Evolutionary conservation across 2,329 filamentous ascomycete genomes (phyloP), one percentile per base, ranked within the genome.

Genomic region (Lasiodiplodia theobromae): DNA sequence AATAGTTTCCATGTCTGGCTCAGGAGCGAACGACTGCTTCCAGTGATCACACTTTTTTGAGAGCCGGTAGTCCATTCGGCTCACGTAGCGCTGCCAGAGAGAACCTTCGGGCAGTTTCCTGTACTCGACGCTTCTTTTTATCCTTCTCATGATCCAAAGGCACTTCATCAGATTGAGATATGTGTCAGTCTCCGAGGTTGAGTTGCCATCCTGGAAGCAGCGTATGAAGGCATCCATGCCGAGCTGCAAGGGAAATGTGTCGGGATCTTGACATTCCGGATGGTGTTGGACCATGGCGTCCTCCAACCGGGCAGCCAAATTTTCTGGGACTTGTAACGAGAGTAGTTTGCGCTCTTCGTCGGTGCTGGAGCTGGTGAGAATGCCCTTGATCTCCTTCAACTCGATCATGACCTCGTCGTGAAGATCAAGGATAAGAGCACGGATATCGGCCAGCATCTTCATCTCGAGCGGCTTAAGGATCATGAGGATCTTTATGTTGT

Each of bases 401-500:
- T 53, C 64, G 21, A 66, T 62, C 14, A 70, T 70, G 21, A 68
- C 58, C 51, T 71, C 70, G 47, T 71, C 68, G 28, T 71, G 71
- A 16, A 70, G 51, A 28, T 71, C 67, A 23, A 69, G 69, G 37
- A 69, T 60, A 10, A 71, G 60, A 2, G 51, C 34, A 11, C 68
- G 64, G n/a, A 71, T 51, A n/a, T 71, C 64, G n/a, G 69, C 57
- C 49, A 70, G 70, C 16, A 71, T 44, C 34, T 71, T 68, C 7
- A 70, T 68, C 47, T 71, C 67, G 25, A 72, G 69, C 7, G 70
- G 65, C 21, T 72, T 65, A 10, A 72, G 70, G 2, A 71, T 58
- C 23, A 72, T 66, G n/a, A 62, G 49, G 49, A 72, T 69, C 49
- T 72, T 72, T 5, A 68, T 65, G 40, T 67, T 72, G 28, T 72